A percentile compares a stretch with the other conserved stretches of the same genome.
phyloP scores from a whole-genome alignment of 2,329 filamentous ascomycete species.

The Ploettnerulaceae sp. region DNA sequence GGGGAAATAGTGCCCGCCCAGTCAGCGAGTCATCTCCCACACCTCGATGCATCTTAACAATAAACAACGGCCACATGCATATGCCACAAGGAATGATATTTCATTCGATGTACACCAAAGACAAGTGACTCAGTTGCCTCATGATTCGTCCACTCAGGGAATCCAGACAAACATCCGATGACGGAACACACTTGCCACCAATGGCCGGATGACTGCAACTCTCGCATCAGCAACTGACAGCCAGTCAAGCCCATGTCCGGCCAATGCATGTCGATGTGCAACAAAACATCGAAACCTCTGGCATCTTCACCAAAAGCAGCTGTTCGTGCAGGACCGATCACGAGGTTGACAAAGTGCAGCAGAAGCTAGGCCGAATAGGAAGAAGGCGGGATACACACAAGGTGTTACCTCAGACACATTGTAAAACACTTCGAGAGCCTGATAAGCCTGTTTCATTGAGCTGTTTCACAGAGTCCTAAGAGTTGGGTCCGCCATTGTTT shows the following conservation, averaged over 20 bases:
- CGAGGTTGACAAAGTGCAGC: neutral
- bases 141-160: conserved; percentile 1
- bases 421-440: neutral
- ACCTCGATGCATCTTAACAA: neutral
- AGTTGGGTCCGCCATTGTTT: neutral
- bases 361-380: neutral
- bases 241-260: neutral
- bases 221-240: conserved; percentile 2
- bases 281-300: neutral
- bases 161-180: conserved; percentile 4
- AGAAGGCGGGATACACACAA: neutral
- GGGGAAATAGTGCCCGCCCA: neutral
- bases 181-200: neutral
- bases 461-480: neutral
- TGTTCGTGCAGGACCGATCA: neutral
- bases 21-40: neutral
- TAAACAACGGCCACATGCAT: too few species aligned
- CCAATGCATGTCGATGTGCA: conserved; percentile 10
- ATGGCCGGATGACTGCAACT: conserved; percentile 8
- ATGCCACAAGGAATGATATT: neutral
- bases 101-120: conserved; percentile 3
- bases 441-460: neutral
- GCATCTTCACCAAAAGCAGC: neutral
- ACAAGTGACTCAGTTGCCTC: conserved; percentile 3
- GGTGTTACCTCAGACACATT: neutral